A percentile compares a stretch with the other conserved stretches of the same genome.
phyloP scores from a whole-genome alignment of 2,329 filamentous ascomycete species.

The Hypoxylon sp. region DNA sequence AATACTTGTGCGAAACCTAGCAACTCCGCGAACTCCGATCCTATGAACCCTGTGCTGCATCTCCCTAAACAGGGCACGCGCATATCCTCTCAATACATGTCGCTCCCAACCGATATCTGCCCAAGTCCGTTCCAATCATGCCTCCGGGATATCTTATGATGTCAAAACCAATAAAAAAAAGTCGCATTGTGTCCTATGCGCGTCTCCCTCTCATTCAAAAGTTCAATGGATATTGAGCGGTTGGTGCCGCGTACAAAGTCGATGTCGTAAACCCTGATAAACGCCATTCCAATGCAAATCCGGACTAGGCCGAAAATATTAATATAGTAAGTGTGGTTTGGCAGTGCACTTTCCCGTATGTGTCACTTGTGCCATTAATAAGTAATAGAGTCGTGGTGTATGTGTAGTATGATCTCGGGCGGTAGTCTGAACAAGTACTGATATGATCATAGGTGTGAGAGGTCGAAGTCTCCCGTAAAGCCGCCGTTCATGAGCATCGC shows the following conservation, averaged over 20 bases:
- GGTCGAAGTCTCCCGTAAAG: conserved; percentile 71
- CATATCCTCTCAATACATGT: conserved; percentile 3
- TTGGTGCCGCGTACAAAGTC: conserved; percentile 1
- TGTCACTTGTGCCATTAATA: neutral
- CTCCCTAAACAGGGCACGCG: neutral
- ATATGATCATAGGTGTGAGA: conserved; percentile 55
- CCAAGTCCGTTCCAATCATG: conserved; percentile 26
- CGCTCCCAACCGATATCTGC: conserved; percentile 6
- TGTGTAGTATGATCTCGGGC: neutral
- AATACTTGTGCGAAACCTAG: conserved; percentile 8
- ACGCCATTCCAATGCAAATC: conserved; percentile 28
- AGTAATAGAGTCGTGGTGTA: conserved; percentile 4
- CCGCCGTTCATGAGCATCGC: conserved; percentile 76
- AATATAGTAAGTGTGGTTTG: conserved; percentile 12
- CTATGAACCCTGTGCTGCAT: neutral
- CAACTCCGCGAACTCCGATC: conserved; percentile 12
- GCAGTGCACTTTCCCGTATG: neutral
- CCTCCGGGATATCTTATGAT: conserved; percentile 35
- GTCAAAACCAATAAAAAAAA: conserved; percentile 12
- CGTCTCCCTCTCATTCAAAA: conserved; percentile 4
- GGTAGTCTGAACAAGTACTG: neutral
- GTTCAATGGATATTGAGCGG: neutral
- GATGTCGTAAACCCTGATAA: conserved; percentile 11
- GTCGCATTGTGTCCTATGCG: neutral
- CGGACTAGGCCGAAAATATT: neutral